Percentiles rank a stretch among this genome's conserved stretches.
Conservation (phyloP, 2,329 filamentous ascomycete genomes). For the Scleromitrula shiraiana region DNA sequence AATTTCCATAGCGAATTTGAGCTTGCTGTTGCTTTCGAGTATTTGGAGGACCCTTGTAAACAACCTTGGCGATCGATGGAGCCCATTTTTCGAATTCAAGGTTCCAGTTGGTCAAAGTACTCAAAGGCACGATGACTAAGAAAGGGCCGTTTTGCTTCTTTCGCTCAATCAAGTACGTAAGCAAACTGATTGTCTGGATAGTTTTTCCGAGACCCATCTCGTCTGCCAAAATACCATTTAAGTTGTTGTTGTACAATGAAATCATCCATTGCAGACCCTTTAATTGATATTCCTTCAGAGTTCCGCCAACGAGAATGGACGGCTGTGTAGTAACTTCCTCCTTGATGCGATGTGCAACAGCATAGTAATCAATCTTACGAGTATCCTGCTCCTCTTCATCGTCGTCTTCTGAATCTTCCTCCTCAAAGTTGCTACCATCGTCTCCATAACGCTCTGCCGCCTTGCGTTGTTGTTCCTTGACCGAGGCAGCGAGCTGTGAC, state of each 20-base stretch:
- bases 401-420: constrained; percentile 56
- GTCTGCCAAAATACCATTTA: constrained; percentile 96
- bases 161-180: constrained; percentile 93
- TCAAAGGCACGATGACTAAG: constrained; percentile 91
- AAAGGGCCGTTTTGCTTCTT: constrained; percentile 90
- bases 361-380: constrained; percentile 95
- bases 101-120: constrained; percentile 98
- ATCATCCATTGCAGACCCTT: constrained; percentile 99
- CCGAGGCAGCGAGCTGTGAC: constrained; percentile 87
- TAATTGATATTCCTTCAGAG: constrained; percentile 92
- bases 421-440: constrained; percentile 39
- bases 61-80: constrained; percentile 73
- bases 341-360: constrained; percentile 91
- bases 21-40: constrained; percentile 85
- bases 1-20: constrained; percentile 86
- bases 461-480: constrained; percentile 86
- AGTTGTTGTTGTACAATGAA: constrained; percentile 98
- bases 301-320: constrained; percentile 80
- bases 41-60: constrained; percentile 93
- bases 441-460: constrained; percentile 72
- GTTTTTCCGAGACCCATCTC: constrained; percentile 99
- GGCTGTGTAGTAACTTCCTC: constrained; percentile 85
- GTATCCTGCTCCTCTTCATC: constrained; percentile 61
- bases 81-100: constrained; percentile 99
- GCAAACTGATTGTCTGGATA: constrained; percentile 95